Evolutionary conservation across 2,329 filamentous ascomycete genomes (phyloP), one percentile per base, ranked within the genome.

Genomic region (Trichocomaceae sp.): DNA sequence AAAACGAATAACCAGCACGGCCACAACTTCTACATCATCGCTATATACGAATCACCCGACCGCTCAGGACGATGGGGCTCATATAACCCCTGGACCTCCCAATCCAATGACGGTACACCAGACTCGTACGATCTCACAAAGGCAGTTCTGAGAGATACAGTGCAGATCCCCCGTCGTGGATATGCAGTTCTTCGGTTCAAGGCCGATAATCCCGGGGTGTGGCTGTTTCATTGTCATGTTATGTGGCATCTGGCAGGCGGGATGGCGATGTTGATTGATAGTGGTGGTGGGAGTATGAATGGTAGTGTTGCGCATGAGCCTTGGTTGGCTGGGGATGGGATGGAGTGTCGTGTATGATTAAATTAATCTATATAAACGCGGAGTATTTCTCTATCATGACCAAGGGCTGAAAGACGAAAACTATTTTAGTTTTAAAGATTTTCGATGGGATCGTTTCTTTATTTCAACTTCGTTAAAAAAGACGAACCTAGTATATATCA

Each of bases 1-100:
- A 7, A 5, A 1, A 84, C 85, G 12, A 37, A 37, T 37, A 12
- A n/a, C 2, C 13, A 95, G 1, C 90, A 93, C 72, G 87, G 87
- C 0, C 85, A 90, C 67, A 75, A 81, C 61, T 90, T 90, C 71
- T 87, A 88, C 69, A 72, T 83, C 19, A 60, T 79, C 35, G 60
- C 64, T 13, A 9, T 51, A 7, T 53, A 58, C 29, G 69, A 50
- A 54, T 26, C 23, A 26, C 23, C 23, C 23, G 23, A 26, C 23
- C 4, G 23, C 23, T 26, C 23, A 48, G 54, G 3, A 39, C 13
- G 35, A 19, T 46, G 48, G 68, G 50, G 68, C 60, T 49, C 67
- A 63, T 69, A 69, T 53, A 58, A 65, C 37, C 64, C 65, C 56
- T 58, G 23, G 23, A 26, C 23, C 23, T 26, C 23, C 23, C 23